phyloP scores from a whole-genome alignment of 495 filamentous ascomycete species.

The Penicillium diatomitis region DNA sequence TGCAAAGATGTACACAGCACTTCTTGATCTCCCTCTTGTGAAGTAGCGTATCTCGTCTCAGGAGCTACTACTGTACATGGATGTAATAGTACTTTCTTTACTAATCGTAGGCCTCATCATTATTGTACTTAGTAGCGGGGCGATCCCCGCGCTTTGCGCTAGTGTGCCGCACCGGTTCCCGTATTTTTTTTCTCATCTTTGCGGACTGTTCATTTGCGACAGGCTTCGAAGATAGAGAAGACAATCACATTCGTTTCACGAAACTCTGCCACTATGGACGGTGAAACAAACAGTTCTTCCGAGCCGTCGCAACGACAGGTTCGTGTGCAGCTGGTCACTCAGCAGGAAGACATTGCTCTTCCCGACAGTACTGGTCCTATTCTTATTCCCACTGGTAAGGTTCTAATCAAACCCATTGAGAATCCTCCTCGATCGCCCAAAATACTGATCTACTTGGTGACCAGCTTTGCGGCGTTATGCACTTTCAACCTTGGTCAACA shows the following conservation, averaged over 20 bases:
- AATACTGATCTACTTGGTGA: conserved; percentile 5
- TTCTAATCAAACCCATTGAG: conserved; percentile 3
- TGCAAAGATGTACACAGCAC: no score
- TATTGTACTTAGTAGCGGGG: conserved; percentile 16
- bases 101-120: neutral
- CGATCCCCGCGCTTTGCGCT: conserved; percentile 34
- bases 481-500: conserved; percentile 88
- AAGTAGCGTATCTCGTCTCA: no score
- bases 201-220: conserved; percentile 24
- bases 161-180: conserved; percentile 36
- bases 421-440: neutral
- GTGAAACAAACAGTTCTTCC: conserved; percentile 15
- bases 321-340: conserved; percentile 50
- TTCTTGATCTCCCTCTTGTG: no score
- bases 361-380: conserved; percentile 54
- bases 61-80: no score
- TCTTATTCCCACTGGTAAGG: conserved; percentile 55
- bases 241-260: conserved; percentile 4
- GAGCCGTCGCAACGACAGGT: conserved; percentile 43
- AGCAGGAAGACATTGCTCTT: conserved; percentile 50
- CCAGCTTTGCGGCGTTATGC: conserved; percentile 78
- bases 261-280: conserved; percentile 22
- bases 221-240: conserved; percentile 14
- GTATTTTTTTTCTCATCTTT: conserved; percentile 37
- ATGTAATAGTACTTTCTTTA: no score